Conservation (phyloP, 257 asterid species). For the Galeopsis tetrahit region DNA sequence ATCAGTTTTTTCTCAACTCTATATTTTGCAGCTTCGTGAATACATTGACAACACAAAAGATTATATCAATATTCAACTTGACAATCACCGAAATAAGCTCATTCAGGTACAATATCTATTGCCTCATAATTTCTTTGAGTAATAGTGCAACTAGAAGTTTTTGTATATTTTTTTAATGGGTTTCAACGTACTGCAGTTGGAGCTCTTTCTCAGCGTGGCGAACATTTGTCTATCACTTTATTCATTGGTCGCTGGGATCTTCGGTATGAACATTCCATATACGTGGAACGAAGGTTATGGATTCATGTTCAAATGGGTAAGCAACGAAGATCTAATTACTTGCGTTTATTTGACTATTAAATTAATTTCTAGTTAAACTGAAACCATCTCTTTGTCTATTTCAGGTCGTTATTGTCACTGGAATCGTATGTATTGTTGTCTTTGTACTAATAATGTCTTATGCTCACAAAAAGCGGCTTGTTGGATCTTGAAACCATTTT, state of each 20-base stretch:
- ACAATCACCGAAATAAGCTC: conserved; percentile 91
- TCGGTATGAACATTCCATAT: conserved; percentile 91
- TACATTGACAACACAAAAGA: conserved; percentile 92
- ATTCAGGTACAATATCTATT: conserved; percentile 64
- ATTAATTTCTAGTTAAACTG: background rate
- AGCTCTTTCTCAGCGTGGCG: conserved; percentile 86
- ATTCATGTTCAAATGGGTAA: conserved; percentile 90
- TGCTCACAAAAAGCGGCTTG: conserved; percentile 77
- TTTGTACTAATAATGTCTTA: conserved; percentile 61
- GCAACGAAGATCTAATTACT: background rate
- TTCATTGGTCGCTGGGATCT: conserved; percentile 70
- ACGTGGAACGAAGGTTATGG: conserved; percentile 65
- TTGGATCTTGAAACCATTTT: conserved; percentile 57
- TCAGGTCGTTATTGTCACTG: conserved; percentile 58
- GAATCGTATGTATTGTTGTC: conserved; percentile 35
- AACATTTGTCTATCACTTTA: conserved; percentile 61
- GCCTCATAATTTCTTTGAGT: background rate
- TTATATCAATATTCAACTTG: conserved; percentile 95
- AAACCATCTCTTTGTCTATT: background rate
- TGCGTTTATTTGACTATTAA: background rate
- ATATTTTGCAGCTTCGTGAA: conserved; percentile 75
- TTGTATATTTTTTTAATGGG: background rate
- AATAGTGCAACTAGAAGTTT: background rate
- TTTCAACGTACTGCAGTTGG: conserved; percentile 63
- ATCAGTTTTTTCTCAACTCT: background rate